Evolutionary conservation across 208 protist species (phyloP), one percentile per base, ranked within the genome.

Genomic region (Wallacemonas sp.): DNA sequence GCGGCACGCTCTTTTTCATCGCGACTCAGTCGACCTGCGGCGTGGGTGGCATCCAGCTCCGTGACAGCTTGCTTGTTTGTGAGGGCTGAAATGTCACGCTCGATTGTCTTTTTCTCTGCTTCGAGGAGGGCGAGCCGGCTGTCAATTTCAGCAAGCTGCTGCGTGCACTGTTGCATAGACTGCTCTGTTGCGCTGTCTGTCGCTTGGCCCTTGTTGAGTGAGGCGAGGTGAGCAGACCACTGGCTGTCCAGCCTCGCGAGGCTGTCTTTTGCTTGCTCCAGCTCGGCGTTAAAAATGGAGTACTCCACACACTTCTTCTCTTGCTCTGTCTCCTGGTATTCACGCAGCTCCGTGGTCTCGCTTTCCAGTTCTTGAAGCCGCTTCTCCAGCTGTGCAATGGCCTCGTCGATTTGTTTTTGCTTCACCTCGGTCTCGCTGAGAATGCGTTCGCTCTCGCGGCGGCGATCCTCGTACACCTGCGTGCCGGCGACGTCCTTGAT

Each of bases 401-500:
- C 79, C 1, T 98, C 88, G 33, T 95, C 85, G 60, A 99, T 98
- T 58, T 84, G 87, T 46, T 68, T 70, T 17, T 84, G 82, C 64
- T 97, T 96, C 14, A 29, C 65, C 52, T 80, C 72, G 0, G 97
- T 98, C 23, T 99, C 98, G 1, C 78, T 72, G 52, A 99, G 86
- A 54, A 99, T 97, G 29, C 90, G 87, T 21, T 98, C 49, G 43
- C 89, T 98, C 68, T 99, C 97, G 17, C 63, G 74, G 6, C 97
- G 87, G 8, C 96, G 78, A 21, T 96, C 78, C 54, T 99, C 98
- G 74, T 99, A 99, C 12, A 99, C 97, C 47, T 93, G 93, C 2
- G 98, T 99, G 23, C 98, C 98, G 0, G 98, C 98, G 0, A 99
- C 94, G 58, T 99, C 98, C 70, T 99, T 99, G 48, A 99, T 94